Evolutionary conservation across 2,329 filamentous ascomycete genomes (phyloP), one percentile per base, ranked within the genome.

Genomic region (Alternaria viburni): DNA sequence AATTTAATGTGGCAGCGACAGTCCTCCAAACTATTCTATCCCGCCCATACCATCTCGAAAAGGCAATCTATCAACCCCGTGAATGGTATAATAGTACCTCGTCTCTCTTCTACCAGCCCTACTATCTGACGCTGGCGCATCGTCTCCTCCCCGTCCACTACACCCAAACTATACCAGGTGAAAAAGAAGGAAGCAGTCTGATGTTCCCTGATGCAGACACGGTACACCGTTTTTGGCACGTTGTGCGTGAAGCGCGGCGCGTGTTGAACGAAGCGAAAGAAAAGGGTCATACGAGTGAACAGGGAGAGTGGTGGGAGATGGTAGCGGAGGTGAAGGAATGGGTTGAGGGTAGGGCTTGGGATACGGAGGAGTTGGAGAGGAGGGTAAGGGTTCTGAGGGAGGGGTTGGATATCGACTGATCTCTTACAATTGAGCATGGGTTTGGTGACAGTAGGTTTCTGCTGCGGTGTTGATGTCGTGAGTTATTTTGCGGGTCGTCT

Each of bases 21-120:
- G 84, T 83, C 3, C 84, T 86, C 3, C 66, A 75, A 19, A 83
- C 81, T 0, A 74, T 74, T 15, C 54, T 71, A 6, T 19, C n/a
- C 21, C 19, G 13, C 4, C 45, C 51, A 1, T 19, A 36, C n/a
- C 43, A 65, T 23, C 45, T 50, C 15, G 32, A 64, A 6, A 25
- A 60, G 1, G 54, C 19, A 0, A 17, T 61, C 6, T 66, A 47
- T 4, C 54, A 64, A 28, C 50, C 54, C 1, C 5, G 4, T 3
- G 8, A 32, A 21, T 66, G 64, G 64, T 66, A 56, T 4, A 51
- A 66, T 17, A 6, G n/a, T 21, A 44, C 28, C 9, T 12, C 8
- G 4, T 50, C 56, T 3, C 8, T 59, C 1, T 59, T 59, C 10
- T 21, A 17, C n/a, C 36, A 59, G 7, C 56, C 56, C 3, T 52